These are phyloP conservation scores for Erythrophleum ivorense DNA, from an alignment of 331 rosid genomes.

Conservation along the genomic window DNA sequence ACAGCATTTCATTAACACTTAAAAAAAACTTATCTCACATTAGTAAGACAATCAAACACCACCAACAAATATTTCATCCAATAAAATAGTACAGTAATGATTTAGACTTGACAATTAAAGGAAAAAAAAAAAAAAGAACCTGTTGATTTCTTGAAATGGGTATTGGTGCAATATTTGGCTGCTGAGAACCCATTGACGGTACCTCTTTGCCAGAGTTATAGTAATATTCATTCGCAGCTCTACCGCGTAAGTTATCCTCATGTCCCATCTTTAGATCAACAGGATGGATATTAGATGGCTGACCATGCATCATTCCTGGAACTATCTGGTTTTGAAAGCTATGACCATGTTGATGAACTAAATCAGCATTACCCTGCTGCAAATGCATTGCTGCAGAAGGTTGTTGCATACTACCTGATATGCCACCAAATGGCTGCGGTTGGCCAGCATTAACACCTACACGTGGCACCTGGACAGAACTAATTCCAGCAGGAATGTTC, in stretches of 20 bases:
- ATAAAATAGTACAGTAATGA: neutral
- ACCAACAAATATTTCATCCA: neutral
- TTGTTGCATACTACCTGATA: slow-evolving; percentile 61
- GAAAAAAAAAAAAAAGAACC: slow-evolving; percentile 46
- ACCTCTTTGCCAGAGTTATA: slow-evolving; percentile 68
- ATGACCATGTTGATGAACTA: slow-evolving; percentile 67
- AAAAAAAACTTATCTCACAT: neutral
- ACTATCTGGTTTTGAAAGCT: slow-evolving; percentile 74
- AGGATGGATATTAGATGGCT: slow-evolving; percentile 68
- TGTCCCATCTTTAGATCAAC: slow-evolving; percentile 60
- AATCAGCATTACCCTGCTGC: slow-evolving; percentile 68
- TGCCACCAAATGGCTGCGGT: slow-evolving; percentile 62
- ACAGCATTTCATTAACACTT: neutral
- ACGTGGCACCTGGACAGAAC: slow-evolving; percentile 62
- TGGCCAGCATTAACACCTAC: slow-evolving; percentile 63
- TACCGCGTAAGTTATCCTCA: slow-evolving; percentile 60
- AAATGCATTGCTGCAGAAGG: slow-evolving; percentile 61
- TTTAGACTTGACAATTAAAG: slow-evolving; percentile 3
- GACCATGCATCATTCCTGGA: slow-evolving; percentile 65
- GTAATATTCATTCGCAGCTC: slow-evolving; percentile 75
- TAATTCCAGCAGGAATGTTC: slow-evolving; percentile 59
- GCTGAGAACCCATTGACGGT: slow-evolving; percentile 61
- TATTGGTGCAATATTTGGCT: slow-evolving; percentile 73
- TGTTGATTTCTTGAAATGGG: slow-evolving; percentile 74
- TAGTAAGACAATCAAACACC: slow-evolving; percentile 16